Evolutionary conservation across 192 early-diverging fungal genomes (phyloP).

Genomic region (Entomortierella parvispora): DNA sequence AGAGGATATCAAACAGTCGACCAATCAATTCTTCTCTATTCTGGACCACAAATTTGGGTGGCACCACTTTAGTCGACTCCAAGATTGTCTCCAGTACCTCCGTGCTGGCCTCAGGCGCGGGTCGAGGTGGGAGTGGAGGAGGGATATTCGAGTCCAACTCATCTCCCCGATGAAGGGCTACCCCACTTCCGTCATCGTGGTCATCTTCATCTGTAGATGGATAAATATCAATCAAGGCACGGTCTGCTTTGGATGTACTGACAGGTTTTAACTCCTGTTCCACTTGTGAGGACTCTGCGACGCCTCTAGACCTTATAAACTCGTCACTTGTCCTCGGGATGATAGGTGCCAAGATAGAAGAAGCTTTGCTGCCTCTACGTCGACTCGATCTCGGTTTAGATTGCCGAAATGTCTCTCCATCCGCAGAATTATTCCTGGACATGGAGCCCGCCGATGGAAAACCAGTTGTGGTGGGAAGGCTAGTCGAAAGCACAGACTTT

Average conservation of each 20-base stretch:
- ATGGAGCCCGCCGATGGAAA: conserved; percentile 3
- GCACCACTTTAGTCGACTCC: conserved; percentile 9
- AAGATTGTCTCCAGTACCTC: conserved; percentile 18
- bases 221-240: conserved; percentile 7
- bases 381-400: not conserved
- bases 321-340: conserved; percentile 3
- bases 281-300: not conserved
- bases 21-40: conserved; percentile 31
- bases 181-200: not conserved
- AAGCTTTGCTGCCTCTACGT: conserved; percentile 20
- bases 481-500: not conserved
- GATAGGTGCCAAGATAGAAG: conserved; percentile 10
- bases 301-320: not conserved
- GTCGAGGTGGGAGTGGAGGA: conserved; percentile 35
- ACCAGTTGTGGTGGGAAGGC: conserved; percentile 8
- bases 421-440: not conserved
- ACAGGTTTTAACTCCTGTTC: conserved; percentile 28
- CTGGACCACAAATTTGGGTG: conserved; percentile 14
- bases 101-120: not conserved
- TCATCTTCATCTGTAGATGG: conserved; percentile 23
- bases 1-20: conserved; percentile 33
- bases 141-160: conserved; percentile 4
- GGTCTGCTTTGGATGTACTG: conserved; percentile 16
- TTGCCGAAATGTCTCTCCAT: not conserved
- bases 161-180: not conserved